These are phyloP conservation scores for Cladosporium austrohemisphaericum DNA, from an alignment of 2,329 filamentous ascomycete species.

Conservation along the genomic window DNA sequence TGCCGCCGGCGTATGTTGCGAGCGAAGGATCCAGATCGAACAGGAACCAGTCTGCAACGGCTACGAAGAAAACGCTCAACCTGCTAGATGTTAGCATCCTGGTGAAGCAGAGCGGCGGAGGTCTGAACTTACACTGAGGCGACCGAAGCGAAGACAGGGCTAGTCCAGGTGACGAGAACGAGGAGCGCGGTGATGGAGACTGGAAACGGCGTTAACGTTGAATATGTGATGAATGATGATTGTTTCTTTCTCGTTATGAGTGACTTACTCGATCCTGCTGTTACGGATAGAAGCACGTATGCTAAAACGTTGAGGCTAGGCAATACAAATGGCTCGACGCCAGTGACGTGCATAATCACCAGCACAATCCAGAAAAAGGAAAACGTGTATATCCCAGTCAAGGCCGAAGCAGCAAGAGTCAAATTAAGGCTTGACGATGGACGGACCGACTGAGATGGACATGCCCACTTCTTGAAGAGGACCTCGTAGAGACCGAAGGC, in stretches of 20 bases:
- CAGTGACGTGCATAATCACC: constrained; percentile 28
- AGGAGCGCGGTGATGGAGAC: constrained; percentile 31
- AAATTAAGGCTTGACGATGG: constrained; percentile 28
- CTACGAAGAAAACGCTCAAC: constrained; percentile 32
- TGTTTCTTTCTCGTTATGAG: not conserved
- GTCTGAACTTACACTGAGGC: constrained; percentile 27
- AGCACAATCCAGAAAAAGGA: constrained; percentile 28
- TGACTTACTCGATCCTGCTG: constrained; percentile 26
- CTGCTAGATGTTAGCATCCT: constrained; percentile 17
- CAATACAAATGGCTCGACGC: constrained; percentile 28
- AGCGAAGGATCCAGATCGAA: constrained; percentile 28
- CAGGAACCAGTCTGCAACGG: constrained; percentile 33
- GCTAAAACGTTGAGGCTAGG: constrained; percentile 25
- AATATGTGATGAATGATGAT: too few species aligned
- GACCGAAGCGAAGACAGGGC: constrained; percentile 33
- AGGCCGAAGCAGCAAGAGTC: constrained; percentile 29
- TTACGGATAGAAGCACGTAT: constrained; percentile 30
- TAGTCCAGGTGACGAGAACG: constrained; percentile 34
- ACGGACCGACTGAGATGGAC: constrained; percentile 25
- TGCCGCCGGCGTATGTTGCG: constrained; percentile 31
- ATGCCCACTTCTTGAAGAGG: constrained; percentile 35
- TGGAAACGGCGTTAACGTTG: constrained; percentile 13
- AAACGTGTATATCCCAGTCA: constrained; percentile 33
- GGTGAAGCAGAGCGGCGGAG: not conserved
- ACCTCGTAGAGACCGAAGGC: constrained; percentile 35